phyloP scores from a whole-genome alignment of 192 early-diverging fungal genomes.

The Coemansia sp. region DNA sequence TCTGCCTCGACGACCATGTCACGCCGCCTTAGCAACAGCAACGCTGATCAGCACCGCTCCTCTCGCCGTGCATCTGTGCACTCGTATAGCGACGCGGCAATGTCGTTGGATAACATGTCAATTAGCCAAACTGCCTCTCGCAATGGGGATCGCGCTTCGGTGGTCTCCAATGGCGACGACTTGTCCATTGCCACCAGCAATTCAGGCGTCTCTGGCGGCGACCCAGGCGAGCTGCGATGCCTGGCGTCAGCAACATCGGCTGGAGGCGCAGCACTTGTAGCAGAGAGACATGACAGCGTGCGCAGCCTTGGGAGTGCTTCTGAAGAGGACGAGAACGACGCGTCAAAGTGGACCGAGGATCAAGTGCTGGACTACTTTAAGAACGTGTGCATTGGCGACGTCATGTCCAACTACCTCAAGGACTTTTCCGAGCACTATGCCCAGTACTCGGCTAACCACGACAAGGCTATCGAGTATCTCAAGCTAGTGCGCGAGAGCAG shows the following conservation, averaged over 20 bases:
- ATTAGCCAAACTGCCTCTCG: constrained; percentile 21
- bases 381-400: constrained; percentile 51
- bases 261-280: background rate
- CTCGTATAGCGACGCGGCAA: constrained; percentile 11
- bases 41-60: constrained; percentile 3
- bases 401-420: constrained; percentile 50
- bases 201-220: constrained; percentile 26
- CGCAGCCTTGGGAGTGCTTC: constrained; percentile 25
- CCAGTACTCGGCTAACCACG: constrained; percentile 52
- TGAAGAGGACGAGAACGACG: constrained; percentile 37
- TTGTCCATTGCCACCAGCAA: constrained; percentile 33
- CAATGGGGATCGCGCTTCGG: constrained; percentile 19
- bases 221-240: constrained; percentile 12
- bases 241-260: background rate
- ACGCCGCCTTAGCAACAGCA: constrained; percentile 27
- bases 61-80: constrained; percentile 25
- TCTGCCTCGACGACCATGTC: constrained; percentile 39
- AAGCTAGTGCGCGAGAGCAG: constrained; percentile 52
- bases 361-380: constrained; percentile 47
- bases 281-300: constrained; percentile 28
- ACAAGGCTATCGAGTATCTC: constrained; percentile 49
- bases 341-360: constrained; percentile 44
- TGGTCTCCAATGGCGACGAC: constrained; percentile 30
- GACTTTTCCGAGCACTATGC: constrained; percentile 54
- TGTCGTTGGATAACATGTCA: constrained; percentile 13